Evolutionary conservation across 768 basidiomycete species (phyloP).

Genomic region (Panaeolus papilionaceus): DNA sequence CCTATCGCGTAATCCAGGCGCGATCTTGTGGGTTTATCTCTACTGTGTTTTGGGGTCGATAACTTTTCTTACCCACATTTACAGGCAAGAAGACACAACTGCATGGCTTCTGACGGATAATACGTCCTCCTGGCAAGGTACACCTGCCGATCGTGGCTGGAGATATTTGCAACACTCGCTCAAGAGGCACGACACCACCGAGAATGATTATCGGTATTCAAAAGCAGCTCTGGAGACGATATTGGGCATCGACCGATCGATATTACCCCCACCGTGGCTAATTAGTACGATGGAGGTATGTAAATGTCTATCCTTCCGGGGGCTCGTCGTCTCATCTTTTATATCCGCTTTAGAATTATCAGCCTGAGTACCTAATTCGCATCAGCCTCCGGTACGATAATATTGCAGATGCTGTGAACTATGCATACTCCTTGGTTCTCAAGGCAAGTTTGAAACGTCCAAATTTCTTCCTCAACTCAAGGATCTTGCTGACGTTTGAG

Average conservation of each 20-base stretch:
- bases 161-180: conserved; percentile 84
- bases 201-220: conserved; percentile 77
- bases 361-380: conserved; percentile 86
- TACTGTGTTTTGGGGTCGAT: conserved; percentile 13
- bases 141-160: conserved; percentile 83
- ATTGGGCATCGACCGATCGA: conserved; percentile 64
- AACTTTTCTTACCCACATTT: conserved; percentile 21
- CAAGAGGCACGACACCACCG: conserved; percentile 74
- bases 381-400: conserved; percentile 81
- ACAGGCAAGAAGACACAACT: conserved; percentile 71
- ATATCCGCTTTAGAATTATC: conserved; percentile 54
- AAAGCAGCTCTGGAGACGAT: conserved; percentile 82
- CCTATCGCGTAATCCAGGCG: conserved; percentile 67
- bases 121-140: conserved; percentile 84
- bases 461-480: conserved; percentile 9
- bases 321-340: conserved; percentile 17
- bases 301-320: conserved; percentile 5
- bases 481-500: conserved; percentile 22
- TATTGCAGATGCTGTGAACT: conserved; percentile 76
- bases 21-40: conserved; percentile 54
- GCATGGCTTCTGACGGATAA: conserved; percentile 88
- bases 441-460: conserved; percentile 53
- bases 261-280: conserved; percentile 84
- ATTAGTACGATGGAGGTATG: conserved; percentile 74
- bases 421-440: conserved; percentile 72